A percentile compares a stretch with the other conserved stretches of the same genome.
Conservation (phyloP, 2,329 filamentous ascomycete genomes). For the Venturia nashicola region DNA sequence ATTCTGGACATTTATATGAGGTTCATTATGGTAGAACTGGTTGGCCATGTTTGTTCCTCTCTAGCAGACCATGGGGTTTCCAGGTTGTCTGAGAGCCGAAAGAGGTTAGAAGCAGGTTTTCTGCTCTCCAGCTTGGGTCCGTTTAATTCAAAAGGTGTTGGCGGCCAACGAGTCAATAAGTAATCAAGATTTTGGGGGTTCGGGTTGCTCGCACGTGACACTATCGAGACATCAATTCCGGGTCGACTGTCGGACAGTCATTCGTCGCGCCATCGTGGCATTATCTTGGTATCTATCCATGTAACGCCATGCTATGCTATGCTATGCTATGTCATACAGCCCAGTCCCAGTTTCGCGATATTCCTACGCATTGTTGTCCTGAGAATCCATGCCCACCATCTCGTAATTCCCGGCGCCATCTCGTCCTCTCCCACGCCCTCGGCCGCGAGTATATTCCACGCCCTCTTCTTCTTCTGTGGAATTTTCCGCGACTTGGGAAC, state of each 20-base stretch:
- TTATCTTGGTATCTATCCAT: not conserved
- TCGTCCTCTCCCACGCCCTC: conserved; percentile 22
- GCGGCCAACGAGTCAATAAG: not conserved
- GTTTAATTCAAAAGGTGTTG: not conserved
- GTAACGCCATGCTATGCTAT: conserved; percentile 10
- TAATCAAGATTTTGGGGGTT: not conserved
- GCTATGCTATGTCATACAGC: conserved; percentile 2
- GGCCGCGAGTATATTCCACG: conserved; percentile 11
- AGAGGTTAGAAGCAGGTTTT: not conserved
- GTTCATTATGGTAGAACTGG: not conserved
- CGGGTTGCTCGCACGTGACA: not conserved
- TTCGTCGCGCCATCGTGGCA: not conserved
- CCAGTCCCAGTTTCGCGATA: conserved; percentile 15
- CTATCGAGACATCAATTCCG: too few relatives aligned
- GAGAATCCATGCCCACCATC: conserved; percentile 32
- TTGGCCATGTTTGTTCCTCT: not conserved
- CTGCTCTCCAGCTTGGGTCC: not conserved
- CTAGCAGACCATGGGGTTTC: not conserved
- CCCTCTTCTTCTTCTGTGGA: conserved; percentile 20
- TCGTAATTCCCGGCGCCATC: conserved; percentile 37
- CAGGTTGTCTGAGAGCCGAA: not conserved
- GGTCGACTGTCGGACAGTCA: too few relatives aligned
- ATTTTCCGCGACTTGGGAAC: conserved; percentile 13
- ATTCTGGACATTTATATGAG: not conserved
- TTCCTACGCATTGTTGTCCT: conserved; percentile 18